Conservation (phyloP, 495 filamentous ascomycete genomes). For the Podospora anserina region DNA sequence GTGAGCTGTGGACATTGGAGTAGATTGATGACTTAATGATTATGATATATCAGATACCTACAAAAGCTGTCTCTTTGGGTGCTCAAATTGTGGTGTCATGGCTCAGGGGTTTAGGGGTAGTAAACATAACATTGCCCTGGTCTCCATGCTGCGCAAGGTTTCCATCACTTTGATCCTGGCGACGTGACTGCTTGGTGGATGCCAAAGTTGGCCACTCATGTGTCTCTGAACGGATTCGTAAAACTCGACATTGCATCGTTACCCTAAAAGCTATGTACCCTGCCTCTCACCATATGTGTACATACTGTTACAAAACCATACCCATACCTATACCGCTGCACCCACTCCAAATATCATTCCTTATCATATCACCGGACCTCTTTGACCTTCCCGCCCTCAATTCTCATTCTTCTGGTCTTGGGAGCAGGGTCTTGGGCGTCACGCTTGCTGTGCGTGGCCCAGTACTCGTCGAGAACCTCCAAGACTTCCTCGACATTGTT, state of each 20-base stretch:
- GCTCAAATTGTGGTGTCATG: too few species aligned
- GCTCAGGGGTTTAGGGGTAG: too few species aligned
- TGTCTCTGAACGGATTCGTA: too few species aligned
- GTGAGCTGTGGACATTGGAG: conserved; percentile 24
- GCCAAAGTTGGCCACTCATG: too few species aligned
- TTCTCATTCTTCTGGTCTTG: background rate
- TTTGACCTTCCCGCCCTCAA: background rate
- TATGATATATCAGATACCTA: background rate
- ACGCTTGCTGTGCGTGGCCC: background rate
- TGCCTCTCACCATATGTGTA: background rate
- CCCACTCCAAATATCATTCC: too few species aligned
- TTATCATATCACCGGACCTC: background rate
- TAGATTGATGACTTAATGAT: background rate
- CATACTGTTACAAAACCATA: background rate
- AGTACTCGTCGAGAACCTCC: conserved; percentile 27
- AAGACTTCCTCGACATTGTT: conserved; percentile 30
- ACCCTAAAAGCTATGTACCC: too few species aligned
- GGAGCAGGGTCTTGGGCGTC: background rate
- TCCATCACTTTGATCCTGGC: too few species aligned
- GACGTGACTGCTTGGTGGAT: too few species aligned
- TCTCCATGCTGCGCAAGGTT: too few species aligned
- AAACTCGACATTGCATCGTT: too few species aligned
- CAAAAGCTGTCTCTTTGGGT: too few species aligned
- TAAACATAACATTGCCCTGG: too few species aligned
- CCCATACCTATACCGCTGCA: background rate